Base-by-base conservation (phyloP, 176 grass and related monocot species). In the Alloteropsis semialata region DNA sequence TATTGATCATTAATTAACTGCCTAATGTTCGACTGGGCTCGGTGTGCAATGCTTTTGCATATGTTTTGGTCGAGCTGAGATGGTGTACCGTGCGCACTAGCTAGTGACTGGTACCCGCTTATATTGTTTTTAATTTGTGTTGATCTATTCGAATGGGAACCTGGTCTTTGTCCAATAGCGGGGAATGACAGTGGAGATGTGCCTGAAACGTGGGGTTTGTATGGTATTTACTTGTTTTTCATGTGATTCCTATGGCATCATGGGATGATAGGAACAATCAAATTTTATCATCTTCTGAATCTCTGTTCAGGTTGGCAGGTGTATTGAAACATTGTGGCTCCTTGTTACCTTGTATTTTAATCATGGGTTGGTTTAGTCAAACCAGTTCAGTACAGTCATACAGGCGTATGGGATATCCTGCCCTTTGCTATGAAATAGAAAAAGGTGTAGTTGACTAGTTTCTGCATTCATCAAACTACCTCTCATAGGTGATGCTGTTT, bases 91-190 rank as follows among this genome's bases (percentile, higher is more conserved):
- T 44, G 39, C 42, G 14, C 50, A 46, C 39, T 42, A 28, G 48
- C 36, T 39, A 66, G 39, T 82, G 19, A 64, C 68, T 76, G 41
- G 19, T n/a, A 19, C 76, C 49, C 16, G 5, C 65, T 74, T 63
- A 38, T 39, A 85, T 82, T 91, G 65, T 44, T 84, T 84, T 81
- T 77, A 59, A 69, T n/a, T 65, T 72, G 28, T 77, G 21, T 84
- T 30, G 33, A 43, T 76, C 42, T 84, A 25, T 77, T 81, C 38
- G 43, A 72, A 70, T 75, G 38, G 60, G 62, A 72, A 38, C 67
- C 39, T 30, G 49, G 65, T 76, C 65, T 29, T 76, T 36, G 63
- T 72, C 73, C 59, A 74, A 55, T 76, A 55, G 55, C 1, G 2
- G 32, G 58, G 54, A 68, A 75, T 79, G 76, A 43, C 62, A 64